Percentiles rank a stretch among this genome's conserved stretches.
These are phyloP conservation scores for Grammothele lineata DNA, from an alignment of 768 basidiomycete genomes.

Conservation along the genomic window DNA sequence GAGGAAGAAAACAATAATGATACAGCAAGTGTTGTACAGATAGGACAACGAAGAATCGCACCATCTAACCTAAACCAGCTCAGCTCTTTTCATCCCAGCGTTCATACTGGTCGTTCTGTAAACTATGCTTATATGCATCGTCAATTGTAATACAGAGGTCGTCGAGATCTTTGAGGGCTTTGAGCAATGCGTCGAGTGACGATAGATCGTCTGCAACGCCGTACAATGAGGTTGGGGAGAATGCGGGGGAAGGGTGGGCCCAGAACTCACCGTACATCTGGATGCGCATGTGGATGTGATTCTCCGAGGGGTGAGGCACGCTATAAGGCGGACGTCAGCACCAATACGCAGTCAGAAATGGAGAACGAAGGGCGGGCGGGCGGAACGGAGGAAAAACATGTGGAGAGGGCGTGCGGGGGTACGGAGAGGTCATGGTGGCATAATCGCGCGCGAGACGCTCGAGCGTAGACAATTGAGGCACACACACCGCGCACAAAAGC, in stretches of 20 bases:
- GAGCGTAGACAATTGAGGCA: no score
- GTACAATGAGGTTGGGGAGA: no score
- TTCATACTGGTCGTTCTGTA: constrained; percentile 52
- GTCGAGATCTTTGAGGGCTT: constrained; percentile 75
- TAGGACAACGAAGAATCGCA: not conserved
- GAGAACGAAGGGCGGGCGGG: no score
- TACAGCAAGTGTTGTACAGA: constrained; percentile 15
- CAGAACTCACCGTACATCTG: constrained; percentile 96
- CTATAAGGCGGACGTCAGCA: constrained; percentile 31
- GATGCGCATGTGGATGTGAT: constrained; percentile 93
- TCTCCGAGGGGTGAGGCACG: constrained; percentile 95
- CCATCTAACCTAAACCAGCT: constrained; percentile 6
- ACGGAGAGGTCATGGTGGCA: not conserved
- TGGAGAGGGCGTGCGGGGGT: not conserved
- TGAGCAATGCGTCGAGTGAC: constrained; percentile 73
- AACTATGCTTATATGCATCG: constrained; percentile 58
- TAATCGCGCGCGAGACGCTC: no score
- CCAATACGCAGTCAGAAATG: no score
- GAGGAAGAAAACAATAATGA: constrained; percentile 18
- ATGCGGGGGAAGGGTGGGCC: no score
- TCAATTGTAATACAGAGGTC: constrained; percentile 69
- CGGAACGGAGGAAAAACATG: no score
- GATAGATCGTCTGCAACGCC: constrained; percentile 69
- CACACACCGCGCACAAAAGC: no score
- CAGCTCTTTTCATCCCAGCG: constrained; percentile 68